phyloP scores from a whole-genome alignment of 1,284 basidiomycete species.

The Tilletiopsis washingtonensis region DNA sequence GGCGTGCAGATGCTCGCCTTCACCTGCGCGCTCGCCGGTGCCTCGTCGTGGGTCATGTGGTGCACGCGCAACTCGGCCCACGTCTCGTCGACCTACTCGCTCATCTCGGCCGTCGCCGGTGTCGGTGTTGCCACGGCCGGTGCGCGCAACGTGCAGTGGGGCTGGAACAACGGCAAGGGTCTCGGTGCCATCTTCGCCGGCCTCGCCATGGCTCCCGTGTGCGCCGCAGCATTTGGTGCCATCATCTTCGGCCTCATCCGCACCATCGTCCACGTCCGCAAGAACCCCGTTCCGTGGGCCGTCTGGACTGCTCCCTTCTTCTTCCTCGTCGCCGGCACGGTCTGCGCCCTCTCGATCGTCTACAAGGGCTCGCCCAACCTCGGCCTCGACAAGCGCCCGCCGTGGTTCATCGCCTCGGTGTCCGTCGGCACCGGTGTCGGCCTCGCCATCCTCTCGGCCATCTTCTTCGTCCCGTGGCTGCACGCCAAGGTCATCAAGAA shows the following conservation, averaged over 20 bases:
- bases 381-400: conserved; percentile 49
- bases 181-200: conserved; percentile 51
- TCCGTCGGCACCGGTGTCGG: conserved; percentile 50
- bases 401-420: conserved; percentile 47
- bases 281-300: conserved; percentile 46
- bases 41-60: conserved; percentile 49
- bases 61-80: conserved; percentile 49
- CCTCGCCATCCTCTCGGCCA: conserved; percentile 46
- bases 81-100: conserved; percentile 51
- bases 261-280: conserved; percentile 47
- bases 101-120: conserved; percentile 52
- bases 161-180: conserved; percentile 53
- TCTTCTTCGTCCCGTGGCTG: conserved; percentile 54
- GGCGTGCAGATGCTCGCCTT: conserved; percentile 52
- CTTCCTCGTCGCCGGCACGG: conserved; percentile 47
- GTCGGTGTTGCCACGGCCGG: conserved; percentile 52
- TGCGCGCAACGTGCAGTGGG: conserved; percentile 50
- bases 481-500: conserved; percentile 51
- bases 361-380: conserved; percentile 52
- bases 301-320: conserved; percentile 49
- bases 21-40: conserved; percentile 43
- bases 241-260: conserved; percentile 50
- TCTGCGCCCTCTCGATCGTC: conserved; percentile 21
- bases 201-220: conserved; percentile 44
- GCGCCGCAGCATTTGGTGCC: conserved; percentile 51